Evolutionary conservation across 1,284 basidiomycete genomes (phyloP).

Genomic region (Leccinum fallax): DNA sequence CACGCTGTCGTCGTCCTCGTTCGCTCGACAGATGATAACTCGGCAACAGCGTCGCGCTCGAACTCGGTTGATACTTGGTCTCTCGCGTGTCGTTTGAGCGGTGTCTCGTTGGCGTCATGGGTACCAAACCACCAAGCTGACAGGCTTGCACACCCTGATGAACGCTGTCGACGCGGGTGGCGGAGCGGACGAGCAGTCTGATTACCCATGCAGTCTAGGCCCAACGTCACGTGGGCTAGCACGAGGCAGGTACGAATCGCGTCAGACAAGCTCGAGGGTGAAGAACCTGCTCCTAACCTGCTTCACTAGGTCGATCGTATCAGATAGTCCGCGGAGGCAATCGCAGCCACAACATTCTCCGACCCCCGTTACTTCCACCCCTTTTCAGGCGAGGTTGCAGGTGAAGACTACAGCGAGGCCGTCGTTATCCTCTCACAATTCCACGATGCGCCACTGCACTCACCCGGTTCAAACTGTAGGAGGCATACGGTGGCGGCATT

Average conservation of each 20-base stretch:
- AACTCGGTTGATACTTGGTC: background rate
- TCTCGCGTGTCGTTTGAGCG: background rate
- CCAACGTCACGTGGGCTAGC: background rate
- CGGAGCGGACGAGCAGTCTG: background rate
- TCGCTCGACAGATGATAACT: background rate
- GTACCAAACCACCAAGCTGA: background rate
- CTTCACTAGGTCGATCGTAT: background rate
- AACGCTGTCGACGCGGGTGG: background rate
- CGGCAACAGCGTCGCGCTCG: background rate
- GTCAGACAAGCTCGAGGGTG: too few species aligned
- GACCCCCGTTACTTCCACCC: slow-evolving; percentile 57
- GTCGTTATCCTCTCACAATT: slow-evolving; percentile 43
- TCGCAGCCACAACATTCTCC: slow-evolving; percentile 44
- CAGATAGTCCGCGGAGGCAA: background rate
- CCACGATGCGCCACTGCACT: slow-evolving; percentile 38
- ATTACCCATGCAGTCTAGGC: background rate
- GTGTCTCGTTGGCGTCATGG: too few species aligned
- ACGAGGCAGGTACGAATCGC: background rate
- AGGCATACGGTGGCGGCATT: slow-evolving; percentile 48
- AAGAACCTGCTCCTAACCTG: too few species aligned
- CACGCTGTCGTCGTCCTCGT: background rate
- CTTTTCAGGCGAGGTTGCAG: slow-evolving; percentile 61
- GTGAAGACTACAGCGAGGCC: slow-evolving; percentile 83
- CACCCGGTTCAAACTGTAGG: slow-evolving; percentile 53
- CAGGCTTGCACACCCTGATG: background rate